Base-by-base conservation (phyloP, 306 rosid genomes). In the Cucurbita pepo region DNA sequence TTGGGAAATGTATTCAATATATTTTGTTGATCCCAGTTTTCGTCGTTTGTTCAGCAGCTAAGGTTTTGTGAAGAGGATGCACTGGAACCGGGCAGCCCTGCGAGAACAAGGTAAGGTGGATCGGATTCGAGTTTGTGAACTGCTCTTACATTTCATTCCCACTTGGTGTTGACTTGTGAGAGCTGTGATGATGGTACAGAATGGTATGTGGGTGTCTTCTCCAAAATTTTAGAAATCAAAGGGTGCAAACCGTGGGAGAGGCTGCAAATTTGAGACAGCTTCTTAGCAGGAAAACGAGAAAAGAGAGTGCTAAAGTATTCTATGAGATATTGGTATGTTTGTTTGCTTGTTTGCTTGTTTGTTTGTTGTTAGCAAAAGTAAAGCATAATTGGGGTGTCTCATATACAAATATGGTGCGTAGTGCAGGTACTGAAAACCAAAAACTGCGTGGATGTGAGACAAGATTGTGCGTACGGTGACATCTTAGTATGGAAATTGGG, bases 281-380 rank as follows among this genome's bases (percentile, higher is more conserved):
- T 77, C 50, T 82, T 18, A 57, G 69, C 50, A 79, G 89, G 69
- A 70, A 58, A 75, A 65, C 76, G n/a, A 75, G 77, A 79, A 94
- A 86, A 88, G 88, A 89, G 78, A 76, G 83, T 72, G 95, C 96
- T 47, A 79, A 84, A 77, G 74, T 91, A 56, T 94, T 94, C 74
- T 85, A 89, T 70, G 99, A 94, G 87, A 50, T 86, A 65, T 86
- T 94, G 96, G 99, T 95, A 89, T 15, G 84, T 79, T 72, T 34
- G 48, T 55, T 77, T 36, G 51, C 38, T 83, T 61, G 55, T 37
- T 52, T 6, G 84, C 78, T 72, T 34, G 48, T 55, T 77, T 36
- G 51, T 43, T 83, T 66, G 55, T 37, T 52, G 10, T 30, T 30
- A 30, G 34, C 34, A 30, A 30, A 30, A 30, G 34, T 30, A 30